These are phyloP conservation scores for Entonaema liquescens DNA, from an alignment of 495 filamentous ascomycete species.

Conservation along the genomic window DNA sequence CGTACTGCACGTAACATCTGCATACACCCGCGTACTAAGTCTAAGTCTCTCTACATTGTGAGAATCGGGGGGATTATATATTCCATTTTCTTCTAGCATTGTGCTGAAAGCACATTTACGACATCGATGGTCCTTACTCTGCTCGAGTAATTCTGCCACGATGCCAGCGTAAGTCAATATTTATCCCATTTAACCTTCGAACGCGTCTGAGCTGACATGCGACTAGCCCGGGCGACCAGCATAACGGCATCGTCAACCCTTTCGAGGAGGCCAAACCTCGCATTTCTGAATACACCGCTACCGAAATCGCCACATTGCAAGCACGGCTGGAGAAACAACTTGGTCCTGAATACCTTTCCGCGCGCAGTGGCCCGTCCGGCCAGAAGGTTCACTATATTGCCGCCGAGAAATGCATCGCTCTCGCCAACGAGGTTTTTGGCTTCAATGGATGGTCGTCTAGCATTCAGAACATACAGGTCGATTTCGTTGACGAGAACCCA, in stretches of 20 bases:
- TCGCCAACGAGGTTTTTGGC: slow-evolving; percentile 97
- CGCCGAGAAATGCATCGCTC: slow-evolving; percentile 91
- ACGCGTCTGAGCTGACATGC: slow-evolving; percentile 22
- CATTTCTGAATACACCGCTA: slow-evolving; percentile 83
- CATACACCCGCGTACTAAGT: not conserved
- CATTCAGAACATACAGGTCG: slow-evolving; percentile 87
- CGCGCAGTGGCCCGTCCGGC: slow-evolving; percentile 79
- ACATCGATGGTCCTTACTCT: slow-evolving; percentile 20
- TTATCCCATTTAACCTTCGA: not conserved
- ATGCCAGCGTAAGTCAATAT: slow-evolving; percentile 57
- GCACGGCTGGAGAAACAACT: slow-evolving; percentile 87
- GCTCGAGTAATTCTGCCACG: slow-evolving; percentile 21
- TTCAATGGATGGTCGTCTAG: slow-evolving; percentile 98
- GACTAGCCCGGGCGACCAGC: slow-evolving; percentile 81
- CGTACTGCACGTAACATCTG: not conserved
- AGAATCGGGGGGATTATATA: not conserved
- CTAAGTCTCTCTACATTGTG: not conserved
- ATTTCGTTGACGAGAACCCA: slow-evolving; percentile 75
- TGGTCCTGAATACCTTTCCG: slow-evolving; percentile 95
- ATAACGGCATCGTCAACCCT: slow-evolving; percentile 70
- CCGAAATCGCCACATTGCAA: slow-evolving; percentile 88
- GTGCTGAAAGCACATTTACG: slow-evolving; percentile 17
- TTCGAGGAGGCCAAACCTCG: slow-evolving; percentile 75
- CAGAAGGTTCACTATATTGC: slow-evolving; percentile 89
- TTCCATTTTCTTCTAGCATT: not conserved